Conservation (phyloP, 805 yeast species). For the Candida ovalis region DNA sequence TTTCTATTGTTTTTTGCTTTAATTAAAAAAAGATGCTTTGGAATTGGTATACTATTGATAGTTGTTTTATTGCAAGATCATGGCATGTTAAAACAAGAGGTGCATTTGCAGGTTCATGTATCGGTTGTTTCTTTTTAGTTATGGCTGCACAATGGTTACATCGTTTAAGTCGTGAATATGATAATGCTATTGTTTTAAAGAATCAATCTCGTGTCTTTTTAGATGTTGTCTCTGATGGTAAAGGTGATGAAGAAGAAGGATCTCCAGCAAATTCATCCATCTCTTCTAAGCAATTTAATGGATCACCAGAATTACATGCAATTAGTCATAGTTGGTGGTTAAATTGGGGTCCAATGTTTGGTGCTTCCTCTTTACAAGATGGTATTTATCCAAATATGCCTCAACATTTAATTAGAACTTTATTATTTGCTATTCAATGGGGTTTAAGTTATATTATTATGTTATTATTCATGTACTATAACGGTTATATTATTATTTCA, state of each 20-base stretch:
- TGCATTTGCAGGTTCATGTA: slow-evolving; percentile 70
- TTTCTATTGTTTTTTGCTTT: background rate
- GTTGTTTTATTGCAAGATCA: slow-evolving; percentile 57
- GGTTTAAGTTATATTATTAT: slow-evolving; percentile 62
- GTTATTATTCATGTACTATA: slow-evolving; percentile 73
- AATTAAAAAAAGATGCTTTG: slow-evolving; percentile 58
- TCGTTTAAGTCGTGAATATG: slow-evolving; percentile 51
- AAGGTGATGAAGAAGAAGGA: background rate
- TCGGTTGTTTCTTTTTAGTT: slow-evolving; percentile 61
- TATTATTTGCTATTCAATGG: slow-evolving; percentile 56
- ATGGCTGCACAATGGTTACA: slow-evolving; percentile 55
- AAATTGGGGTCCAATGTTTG: background rate
- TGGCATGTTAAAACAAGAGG: slow-evolving; percentile 62
- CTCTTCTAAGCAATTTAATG: background rate
- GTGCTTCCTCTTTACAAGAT: slow-evolving; percentile 1
- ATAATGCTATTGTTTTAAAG: slow-evolving; percentile 33
- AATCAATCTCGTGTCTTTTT: background rate
- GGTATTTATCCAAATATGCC: slow-evolving; percentile 35
- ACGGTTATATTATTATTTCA: slow-evolving; percentile 62
- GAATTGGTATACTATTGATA: slow-evolving; percentile 69
- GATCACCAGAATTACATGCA: slow-evolving; percentile 24
- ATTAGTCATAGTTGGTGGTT: slow-evolving; percentile 7
- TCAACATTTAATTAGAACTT: slow-evolving; percentile 50
- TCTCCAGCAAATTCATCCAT: background rate
- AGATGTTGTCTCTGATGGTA: background rate